phyloP scores from a whole-genome alignment of 129 eudicot genomes.

The Arctium minus region DNA sequence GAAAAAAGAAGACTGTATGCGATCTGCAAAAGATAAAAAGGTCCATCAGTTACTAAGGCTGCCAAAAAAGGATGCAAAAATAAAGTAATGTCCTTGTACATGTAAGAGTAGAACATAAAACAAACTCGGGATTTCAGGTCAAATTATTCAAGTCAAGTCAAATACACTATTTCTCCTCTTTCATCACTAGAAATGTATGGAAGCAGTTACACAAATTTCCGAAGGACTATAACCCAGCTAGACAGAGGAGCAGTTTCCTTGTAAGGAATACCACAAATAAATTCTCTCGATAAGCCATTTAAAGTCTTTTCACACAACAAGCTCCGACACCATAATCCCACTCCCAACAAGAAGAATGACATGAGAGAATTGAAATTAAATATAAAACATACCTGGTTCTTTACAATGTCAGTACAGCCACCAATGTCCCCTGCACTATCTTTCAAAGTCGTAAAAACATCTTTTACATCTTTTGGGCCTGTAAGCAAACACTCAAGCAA shows the following conservation, averaged over 20 bases:
- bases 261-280: neutral
- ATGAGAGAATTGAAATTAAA: neutral
- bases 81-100: neutral
- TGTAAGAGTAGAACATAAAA: neutral
- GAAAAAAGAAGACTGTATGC: slow-evolving; percentile 77
- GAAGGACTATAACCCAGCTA: too few relatives aligned
- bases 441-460: slow-evolving; percentile 54
- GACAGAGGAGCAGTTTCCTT: neutral
- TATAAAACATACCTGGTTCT: slow-evolving; percentile 61
- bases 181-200: too few relatives aligned
- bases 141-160: neutral
- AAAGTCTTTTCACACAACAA: neutral
- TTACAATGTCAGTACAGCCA: slow-evolving; percentile 52
- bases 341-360: neutral
- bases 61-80: neutral
- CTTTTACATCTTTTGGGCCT: slow-evolving; percentile 84
- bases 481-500: slow-evolving; percentile 15
- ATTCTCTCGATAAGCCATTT: neutral
- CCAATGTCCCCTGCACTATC: slow-evolving; percentile 58
- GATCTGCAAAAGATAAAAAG: slow-evolving; percentile 53
- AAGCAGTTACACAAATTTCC: too few relatives aligned
- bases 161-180: neutral
- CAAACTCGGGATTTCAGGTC: neutral
- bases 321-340: neutral
- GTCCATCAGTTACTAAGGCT: neutral